phyloP scores from a whole-genome alignment of 768 basidiomycete genomes.

The Dendrothele bispora region DNA sequence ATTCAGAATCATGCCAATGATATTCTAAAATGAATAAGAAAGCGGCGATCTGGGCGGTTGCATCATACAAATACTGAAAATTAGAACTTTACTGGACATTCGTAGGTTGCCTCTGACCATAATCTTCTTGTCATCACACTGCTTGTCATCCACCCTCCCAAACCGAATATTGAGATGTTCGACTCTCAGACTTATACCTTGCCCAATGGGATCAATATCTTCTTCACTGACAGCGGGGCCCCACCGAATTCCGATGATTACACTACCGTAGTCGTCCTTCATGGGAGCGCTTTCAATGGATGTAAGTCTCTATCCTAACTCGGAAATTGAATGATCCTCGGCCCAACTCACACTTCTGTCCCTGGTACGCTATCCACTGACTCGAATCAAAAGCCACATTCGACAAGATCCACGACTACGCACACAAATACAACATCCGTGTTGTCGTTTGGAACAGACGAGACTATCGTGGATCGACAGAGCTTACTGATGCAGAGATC shows the following conservation, averaged over 20 bases:
- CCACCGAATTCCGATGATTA: constrained; percentile 27
- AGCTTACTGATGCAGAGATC: constrained; percentile 32
- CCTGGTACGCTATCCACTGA: not conserved
- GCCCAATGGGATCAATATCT: constrained; percentile 24
- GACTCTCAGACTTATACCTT: not conserved
- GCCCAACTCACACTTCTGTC: not conserved
- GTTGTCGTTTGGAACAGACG: constrained; percentile 29
- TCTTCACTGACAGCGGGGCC: constrained; percentile 34
- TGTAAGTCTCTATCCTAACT: constrained; percentile 30
- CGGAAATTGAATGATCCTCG: no score
- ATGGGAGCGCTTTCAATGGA: constrained; percentile 34
- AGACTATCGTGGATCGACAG: constrained; percentile 33
- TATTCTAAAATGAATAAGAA: no score
- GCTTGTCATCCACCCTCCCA: no score
- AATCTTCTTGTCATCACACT: no score
- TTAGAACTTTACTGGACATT: no score
- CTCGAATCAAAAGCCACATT: constrained; percentile 1
- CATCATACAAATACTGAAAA: no score
- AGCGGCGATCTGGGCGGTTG: no score
- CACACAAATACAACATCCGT: constrained; percentile 22
- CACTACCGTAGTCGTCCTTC: constrained; percentile 33
- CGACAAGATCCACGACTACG: constrained; percentile 8
- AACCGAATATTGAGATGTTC: no score
- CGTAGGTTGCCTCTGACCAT: no score
- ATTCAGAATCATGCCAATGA: no score